A percentile compares a stretch with the other conserved stretches of the same genome.
Evolutionary conservation across 768 basidiomycete genomes (phyloP).

Genomic region (Lentinula aciculospora): DNA sequence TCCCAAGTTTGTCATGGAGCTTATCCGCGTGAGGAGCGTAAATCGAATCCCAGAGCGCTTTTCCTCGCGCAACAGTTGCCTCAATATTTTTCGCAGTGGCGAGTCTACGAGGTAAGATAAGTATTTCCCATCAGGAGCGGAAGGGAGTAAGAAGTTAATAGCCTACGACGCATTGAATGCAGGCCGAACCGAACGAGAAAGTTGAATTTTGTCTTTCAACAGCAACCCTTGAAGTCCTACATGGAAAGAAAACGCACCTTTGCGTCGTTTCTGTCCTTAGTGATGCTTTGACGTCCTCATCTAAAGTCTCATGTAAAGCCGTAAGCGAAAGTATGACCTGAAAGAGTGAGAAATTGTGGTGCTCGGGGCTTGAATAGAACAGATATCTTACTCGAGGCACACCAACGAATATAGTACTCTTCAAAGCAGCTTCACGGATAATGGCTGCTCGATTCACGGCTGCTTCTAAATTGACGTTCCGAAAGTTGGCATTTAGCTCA

Average conservation of each 20-base stretch:
- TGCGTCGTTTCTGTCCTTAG: slow-evolving; percentile 59
- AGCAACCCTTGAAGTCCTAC: background rate
- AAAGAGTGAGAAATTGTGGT: slow-evolving; percentile 7
- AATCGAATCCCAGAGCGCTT: slow-evolving; percentile 76
- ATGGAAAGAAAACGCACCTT: slow-evolving; percentile 36
- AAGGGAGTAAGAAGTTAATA: slow-evolving; percentile 4
- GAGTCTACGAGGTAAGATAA: slow-evolving; percentile 33
- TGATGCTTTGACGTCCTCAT: slow-evolving; percentile 72
- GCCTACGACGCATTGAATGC: background rate
- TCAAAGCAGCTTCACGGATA: slow-evolving; percentile 86
- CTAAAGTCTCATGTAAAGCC: slow-evolving; percentile 69
- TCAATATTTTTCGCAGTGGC: slow-evolving; percentile 61
- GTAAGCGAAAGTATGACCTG: slow-evolving; percentile 81
- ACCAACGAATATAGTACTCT: slow-evolving; percentile 85
- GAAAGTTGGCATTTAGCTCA: slow-evolving; percentile 30
- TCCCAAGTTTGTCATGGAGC: slow-evolving; percentile 79
- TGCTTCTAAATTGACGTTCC: slow-evolving; percentile 36
- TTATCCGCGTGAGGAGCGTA: slow-evolving; percentile 88
- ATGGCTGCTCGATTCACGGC: slow-evolving; percentile 72
- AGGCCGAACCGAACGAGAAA: background rate
- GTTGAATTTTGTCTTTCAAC: slow-evolving; percentile 14
- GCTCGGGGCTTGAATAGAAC: background rate
- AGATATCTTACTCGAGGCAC: slow-evolving; percentile 65
- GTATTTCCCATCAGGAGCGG: background rate
- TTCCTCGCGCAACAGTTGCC: slow-evolving; percentile 62